These are phyloP conservation scores for Ophiocordyceps unilateralis DNA, from an alignment of 2,329 filamentous ascomycete species.

Conservation along the genomic window DNA sequence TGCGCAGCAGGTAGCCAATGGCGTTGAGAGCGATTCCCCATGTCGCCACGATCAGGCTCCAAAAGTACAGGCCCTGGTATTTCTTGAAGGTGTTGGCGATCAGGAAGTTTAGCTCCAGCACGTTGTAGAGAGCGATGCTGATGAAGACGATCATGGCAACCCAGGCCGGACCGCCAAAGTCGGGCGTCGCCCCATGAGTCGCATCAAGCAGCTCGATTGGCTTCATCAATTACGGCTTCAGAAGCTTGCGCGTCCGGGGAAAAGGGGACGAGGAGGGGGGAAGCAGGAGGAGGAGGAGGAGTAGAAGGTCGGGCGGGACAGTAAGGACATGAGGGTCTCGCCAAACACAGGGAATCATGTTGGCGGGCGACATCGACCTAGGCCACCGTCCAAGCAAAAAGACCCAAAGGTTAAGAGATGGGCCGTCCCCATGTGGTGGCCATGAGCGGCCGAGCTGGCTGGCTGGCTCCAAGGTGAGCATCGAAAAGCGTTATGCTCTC, in stretches of 20 bases:
- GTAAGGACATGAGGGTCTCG: neutral
- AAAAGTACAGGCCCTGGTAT: conserved; percentile 14
- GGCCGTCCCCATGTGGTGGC: neutral
- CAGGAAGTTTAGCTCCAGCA: conserved; percentile 11
- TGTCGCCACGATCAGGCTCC: conserved; percentile 13
- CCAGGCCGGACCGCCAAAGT: neutral
- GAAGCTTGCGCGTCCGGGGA: neutral
- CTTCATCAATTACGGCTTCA: neutral
- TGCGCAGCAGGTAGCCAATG: conserved; percentile 28
- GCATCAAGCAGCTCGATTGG: neutral
- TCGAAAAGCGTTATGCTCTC: neutral
- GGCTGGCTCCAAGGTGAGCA: neutral
- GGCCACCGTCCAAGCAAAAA: neutral
- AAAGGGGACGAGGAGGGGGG: neutral
- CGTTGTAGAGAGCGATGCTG: conserved; percentile 11
- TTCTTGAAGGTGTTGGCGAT: conserved; percentile 11
- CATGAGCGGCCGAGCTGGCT: neutral
- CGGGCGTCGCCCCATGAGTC: neutral
- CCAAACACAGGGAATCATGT: neutral
- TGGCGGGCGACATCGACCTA: neutral
- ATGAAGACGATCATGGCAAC: conserved; percentile 7
- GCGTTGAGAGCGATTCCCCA: conserved; percentile 14
- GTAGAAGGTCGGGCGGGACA: neutral
- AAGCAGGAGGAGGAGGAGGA: no score
- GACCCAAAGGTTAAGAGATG: neutral